Evolutionary conservation across 768 basidiomycete genomes (phyloP).

Genomic region (Sarcodon aspratus): DNA sequence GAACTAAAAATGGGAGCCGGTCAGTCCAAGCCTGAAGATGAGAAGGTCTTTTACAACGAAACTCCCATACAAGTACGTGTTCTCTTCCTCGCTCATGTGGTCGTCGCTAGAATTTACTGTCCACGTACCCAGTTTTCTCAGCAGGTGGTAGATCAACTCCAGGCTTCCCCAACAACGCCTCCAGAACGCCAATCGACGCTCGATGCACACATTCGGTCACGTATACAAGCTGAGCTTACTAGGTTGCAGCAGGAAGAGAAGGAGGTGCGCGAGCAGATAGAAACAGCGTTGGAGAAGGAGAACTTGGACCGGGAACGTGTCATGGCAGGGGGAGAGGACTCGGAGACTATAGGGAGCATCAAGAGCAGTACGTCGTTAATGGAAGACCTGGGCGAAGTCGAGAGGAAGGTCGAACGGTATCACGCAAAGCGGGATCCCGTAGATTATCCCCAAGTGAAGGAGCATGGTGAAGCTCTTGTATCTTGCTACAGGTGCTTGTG

Average conservation of each 20-base stretch:
- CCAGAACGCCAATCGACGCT: slow-evolving; percentile 63
- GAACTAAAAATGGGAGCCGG: slow-evolving; percentile 44
- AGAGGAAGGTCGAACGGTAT: slow-evolving; percentile 61
- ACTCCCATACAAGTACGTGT: slow-evolving; percentile 26
- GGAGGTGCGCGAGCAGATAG: slow-evolving; percentile 59
- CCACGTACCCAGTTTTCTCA: slow-evolving; percentile 54
- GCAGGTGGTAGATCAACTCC: slow-evolving; percentile 70
- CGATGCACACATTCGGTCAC: slow-evolving; percentile 61
- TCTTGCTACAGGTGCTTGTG: slow-evolving; percentile 62
- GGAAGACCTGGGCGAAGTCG: slow-evolving; percentile 69
- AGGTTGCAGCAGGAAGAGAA: slow-evolving; percentile 62
- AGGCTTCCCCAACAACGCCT: slow-evolving; percentile 45
- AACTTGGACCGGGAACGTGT: slow-evolving; percentile 69
- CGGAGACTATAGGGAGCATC: slow-evolving; percentile 24
- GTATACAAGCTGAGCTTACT: slow-evolving; percentile 58
- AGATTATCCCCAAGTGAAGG: slow-evolving; percentile 45
- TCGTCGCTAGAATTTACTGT: slow-evolving; percentile 1
- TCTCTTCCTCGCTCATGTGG: neutral
- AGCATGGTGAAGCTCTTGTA: slow-evolving; percentile 45
- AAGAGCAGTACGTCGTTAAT: slow-evolving; percentile 52
- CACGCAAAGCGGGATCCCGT: slow-evolving; percentile 41
- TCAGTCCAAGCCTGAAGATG: slow-evolving; percentile 49
- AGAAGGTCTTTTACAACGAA: slow-evolving; percentile 36
- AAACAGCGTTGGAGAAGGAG: slow-evolving; percentile 74
- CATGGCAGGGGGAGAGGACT: slow-evolving; percentile 19